phyloP scores from a whole-genome alignment of 306 rosid genomes.

The Inga laurina region DNA sequence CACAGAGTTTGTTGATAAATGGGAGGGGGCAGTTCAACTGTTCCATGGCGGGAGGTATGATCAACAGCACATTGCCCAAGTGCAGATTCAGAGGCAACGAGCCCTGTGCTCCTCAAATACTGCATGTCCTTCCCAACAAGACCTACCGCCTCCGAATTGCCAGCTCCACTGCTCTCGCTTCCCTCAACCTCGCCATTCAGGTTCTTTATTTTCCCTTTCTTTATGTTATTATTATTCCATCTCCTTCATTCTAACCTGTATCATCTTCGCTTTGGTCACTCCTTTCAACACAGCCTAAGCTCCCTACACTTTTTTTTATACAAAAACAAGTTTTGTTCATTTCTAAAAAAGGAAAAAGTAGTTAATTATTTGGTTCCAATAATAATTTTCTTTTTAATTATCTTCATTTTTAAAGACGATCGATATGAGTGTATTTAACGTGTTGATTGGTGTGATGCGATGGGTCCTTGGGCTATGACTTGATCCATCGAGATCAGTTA shows the following conservation, averaged over 20 bases:
- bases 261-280: not conserved
- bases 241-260: no score
- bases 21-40: slow-evolving; percentile 78
- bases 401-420: not conserved
- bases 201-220: not conserved
- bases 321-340: not conserved
- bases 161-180: slow-evolving; percentile 66
- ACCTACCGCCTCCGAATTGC: slow-evolving; percentile 67
- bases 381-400: no score
- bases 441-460: not conserved
- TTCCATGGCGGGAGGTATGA: slow-evolving; percentile 49
- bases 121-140: slow-evolving; percentile 59
- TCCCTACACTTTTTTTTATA: not conserved
- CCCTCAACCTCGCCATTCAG: slow-evolving; percentile 69
- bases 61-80: slow-evolving; percentile 13
- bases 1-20: slow-evolving; percentile 57
- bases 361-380: no score
- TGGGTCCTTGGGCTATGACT: not conserved
- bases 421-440: not conserved
- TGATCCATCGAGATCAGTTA: not conserved
- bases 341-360: not conserved
- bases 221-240: no score
- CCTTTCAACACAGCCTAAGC: not conserved
- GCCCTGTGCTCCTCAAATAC: slow-evolving; percentile 61
- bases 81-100: slow-evolving; percentile 54